Base-by-base conservation (phyloP, 1,284 basidiomycete species). In the Microbotryum silenes-acaulis region DNA sequence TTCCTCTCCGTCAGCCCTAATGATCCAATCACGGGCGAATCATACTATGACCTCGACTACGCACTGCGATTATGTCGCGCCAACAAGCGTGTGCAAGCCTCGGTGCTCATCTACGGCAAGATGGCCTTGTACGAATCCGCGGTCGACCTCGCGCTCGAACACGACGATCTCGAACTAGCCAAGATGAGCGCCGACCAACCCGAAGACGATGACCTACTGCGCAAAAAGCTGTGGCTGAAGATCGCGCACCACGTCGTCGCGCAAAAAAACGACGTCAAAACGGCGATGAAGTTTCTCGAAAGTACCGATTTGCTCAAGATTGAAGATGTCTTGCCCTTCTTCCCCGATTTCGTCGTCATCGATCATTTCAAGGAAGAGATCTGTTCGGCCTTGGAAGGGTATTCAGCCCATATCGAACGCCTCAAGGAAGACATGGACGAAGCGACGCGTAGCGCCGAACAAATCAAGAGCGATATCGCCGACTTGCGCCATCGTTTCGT, bases 361-460 rank as follows among this genome's bases (percentile, higher is more conserved):
- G 96, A 98, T 75, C 93, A 97, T 74, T 98, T 98, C 82, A 98
- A 98, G 76, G 89, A 94, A 70, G 93, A 98, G 77, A 98, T 98
- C 69, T 96, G 94, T 67, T 85, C 86, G 61, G 96, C 96, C 0
- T 79, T 99, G 63, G 96, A 98, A 75, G 87, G 88, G 5, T 98
- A 98, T 74, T 90, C 91, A 45, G 82, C 86, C 9, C 88, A 91
- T 70, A 98, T 98, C 61, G 91, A 94, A 66, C 79, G 80, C 50
- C 81, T 99, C 65, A 96, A 94, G 77, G 82, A 78, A 53, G 94
- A 97, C 72, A 98, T 99, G 96, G 89, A 94, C 72, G 90, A 94
- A 60, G 91, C 93, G 12, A 94, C 91, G 10, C 82, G 81, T 55
- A 92, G 87, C 48, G 91, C 96, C 1, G 91, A 96, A 66, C 85